Evolutionary conservation across 1,284 basidiomycete species (phyloP).

Genomic region (Pseudozyma flocculosa): DNA sequence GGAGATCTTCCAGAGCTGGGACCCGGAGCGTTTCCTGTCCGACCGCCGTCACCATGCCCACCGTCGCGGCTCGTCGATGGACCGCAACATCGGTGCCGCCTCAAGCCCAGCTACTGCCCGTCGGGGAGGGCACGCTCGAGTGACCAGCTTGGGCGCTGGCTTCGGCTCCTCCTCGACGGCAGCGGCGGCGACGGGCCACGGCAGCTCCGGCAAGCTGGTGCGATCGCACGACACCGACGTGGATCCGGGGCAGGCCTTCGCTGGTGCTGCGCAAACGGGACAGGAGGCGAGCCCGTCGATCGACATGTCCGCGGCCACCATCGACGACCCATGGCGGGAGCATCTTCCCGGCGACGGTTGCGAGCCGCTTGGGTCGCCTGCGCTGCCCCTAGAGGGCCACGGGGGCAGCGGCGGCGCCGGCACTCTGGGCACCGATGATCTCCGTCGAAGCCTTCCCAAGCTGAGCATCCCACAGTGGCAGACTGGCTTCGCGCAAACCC

Average conservation of each 20-base stretch:
- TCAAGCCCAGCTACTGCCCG: too few relatives aligned
- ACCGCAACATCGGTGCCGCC: conserved; percentile 4
- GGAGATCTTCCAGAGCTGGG: conserved; percentile 45
- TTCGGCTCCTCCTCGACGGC: neutral
- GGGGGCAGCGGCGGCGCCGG: neutral
- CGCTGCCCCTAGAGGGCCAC: conserved; percentile 12
- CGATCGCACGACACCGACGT: too few relatives aligned
- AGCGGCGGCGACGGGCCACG: too few relatives aligned
- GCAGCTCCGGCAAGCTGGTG: too few relatives aligned
- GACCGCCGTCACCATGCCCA: conserved; percentile 31
- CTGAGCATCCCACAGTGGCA: conserved; percentile 32
- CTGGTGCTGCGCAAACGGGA: too few relatives aligned
- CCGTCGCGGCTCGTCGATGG: conserved; percentile 1
- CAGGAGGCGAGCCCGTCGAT: too few relatives aligned
- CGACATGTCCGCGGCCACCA: neutral
- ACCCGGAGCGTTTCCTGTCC: conserved; percentile 43
- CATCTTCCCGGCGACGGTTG: conserved; percentile 34
- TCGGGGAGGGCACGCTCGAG: conserved; percentile 13
- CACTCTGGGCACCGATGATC: neutral
- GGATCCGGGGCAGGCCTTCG: too few relatives aligned
- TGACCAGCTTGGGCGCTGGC: conserved; percentile 15
- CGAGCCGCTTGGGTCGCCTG: conserved; percentile 31
- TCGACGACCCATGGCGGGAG: conserved; percentile 41
- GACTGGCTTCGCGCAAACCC: conserved; percentile 10
- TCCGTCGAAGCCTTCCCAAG: conserved; percentile 10